A percentile compares a stretch with the other conserved stretches of the same genome.
These are phyloP conservation scores for Holtermannia corniformis DNA, from an alignment of 768 basidiomycete species.

Conservation along the genomic window DNA sequence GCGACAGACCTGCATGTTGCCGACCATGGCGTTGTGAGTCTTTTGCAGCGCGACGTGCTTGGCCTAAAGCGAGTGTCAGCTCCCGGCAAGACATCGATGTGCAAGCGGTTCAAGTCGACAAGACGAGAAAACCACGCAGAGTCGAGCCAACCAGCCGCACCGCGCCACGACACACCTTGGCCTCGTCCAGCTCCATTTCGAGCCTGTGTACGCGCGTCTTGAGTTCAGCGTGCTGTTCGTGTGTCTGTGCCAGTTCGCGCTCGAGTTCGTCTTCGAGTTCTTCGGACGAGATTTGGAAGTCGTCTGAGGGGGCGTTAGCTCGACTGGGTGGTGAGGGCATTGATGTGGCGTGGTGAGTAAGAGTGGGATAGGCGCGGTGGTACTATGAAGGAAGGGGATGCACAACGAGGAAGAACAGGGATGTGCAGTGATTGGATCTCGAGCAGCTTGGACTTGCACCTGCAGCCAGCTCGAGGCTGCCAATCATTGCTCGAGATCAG, in stretches of 20 bases:
- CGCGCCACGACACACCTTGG: conserved; percentile 26
- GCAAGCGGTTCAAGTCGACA: neutral
- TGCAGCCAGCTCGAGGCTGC: too few species aligned
- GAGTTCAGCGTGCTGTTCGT: conserved; percentile 31
- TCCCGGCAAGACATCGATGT: neutral
- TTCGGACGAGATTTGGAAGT: conserved; percentile 38
- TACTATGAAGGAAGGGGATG: too few species aligned
- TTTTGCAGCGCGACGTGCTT: conserved; percentile 41
- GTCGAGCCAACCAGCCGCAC: neutral
- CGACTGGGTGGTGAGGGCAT: too few species aligned
- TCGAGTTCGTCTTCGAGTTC: conserved; percentile 41
- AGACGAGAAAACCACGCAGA: neutral
- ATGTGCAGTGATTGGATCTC: too few species aligned
- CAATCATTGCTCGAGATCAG: conserved; percentile 1
- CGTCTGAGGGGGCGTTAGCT: conserved; percentile 18
- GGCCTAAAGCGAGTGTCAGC: conserved; percentile 19
- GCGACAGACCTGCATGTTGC: conserved; percentile 83
- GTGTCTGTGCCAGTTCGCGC: conserved; percentile 32
- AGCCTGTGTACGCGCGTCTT: conserved; percentile 27
- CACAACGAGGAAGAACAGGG: too few species aligned
- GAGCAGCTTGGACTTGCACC: too few species aligned
- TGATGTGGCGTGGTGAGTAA: too few species aligned
- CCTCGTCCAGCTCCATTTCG: conserved; percentile 32
- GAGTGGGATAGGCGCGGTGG: too few species aligned
- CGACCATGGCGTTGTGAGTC: conserved; percentile 73